Conservation (phyloP, 2,329 filamentous ascomycete species). For the Scorias spongiosa region DNA sequence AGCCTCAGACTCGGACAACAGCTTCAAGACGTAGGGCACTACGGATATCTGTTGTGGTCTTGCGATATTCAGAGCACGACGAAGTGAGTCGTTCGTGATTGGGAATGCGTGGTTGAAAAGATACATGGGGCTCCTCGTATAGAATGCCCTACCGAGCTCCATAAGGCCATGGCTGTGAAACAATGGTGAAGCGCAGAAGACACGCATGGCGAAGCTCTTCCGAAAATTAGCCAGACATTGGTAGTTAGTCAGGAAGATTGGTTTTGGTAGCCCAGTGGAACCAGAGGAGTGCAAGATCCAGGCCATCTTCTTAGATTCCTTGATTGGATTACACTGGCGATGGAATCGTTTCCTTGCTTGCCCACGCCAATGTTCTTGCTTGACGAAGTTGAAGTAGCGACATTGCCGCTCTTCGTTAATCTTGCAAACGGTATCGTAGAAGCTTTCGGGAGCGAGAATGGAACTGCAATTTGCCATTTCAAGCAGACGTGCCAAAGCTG, state of each 20-base stretch:
- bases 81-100: conserved; percentile 28
- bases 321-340: conserved; percentile 6
- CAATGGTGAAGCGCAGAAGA: conserved; percentile 41
- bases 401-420: conserved; percentile 16
- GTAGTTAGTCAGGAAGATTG: conserved; percentile 43
- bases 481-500: conserved; percentile 35
- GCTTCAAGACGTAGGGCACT: conserved; percentile 50
- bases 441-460: conserved; percentile 12
- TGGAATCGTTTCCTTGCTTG: conserved; percentile 4
- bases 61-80: conserved; percentile 14
- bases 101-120: conserved; percentile 42
- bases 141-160: conserved; percentile 38
- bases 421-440: conserved; percentile 16
- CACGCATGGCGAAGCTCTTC: conserved; percentile 30
- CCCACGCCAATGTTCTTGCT: conserved; percentile 11
- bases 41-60: conserved; percentile 36
- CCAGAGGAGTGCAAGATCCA: conserved; percentile 39
- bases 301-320: conserved; percentile 20
- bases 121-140: conserved; percentile 34
- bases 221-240: conserved; percentile 35
- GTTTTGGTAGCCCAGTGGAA: conserved; percentile 48
- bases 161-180: conserved; percentile 46
- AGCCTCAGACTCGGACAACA: conserved; percentile 42
- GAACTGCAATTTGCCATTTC: conserved; percentile 24
- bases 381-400: conserved; percentile 16